Evolutionary conservation across 2,329 filamentous ascomycete genomes (phyloP).

Genomic region (Thyridium curvatum): DNA sequence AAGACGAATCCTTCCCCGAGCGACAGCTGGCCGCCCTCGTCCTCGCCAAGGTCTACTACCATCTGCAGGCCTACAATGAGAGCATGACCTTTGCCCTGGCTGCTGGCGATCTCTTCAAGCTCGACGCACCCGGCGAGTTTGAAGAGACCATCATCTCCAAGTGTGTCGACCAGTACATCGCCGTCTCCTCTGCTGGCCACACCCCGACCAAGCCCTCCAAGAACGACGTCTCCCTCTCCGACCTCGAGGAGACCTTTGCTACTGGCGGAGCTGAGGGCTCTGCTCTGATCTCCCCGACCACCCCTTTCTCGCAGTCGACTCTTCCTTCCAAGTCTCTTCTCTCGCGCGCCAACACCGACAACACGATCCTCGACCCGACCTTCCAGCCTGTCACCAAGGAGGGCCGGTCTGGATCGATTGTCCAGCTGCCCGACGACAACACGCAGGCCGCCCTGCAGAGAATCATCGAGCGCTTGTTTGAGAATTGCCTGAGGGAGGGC

Average conservation of each 20-base stretch:
- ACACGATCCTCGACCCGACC: slow-evolving; percentile 53
- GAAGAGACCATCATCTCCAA: slow-evolving; percentile 99
- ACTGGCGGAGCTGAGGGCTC: slow-evolving; percentile 60
- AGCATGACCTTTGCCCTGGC: slow-evolving; percentile 98
- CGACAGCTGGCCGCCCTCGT: slow-evolving; percentile 91
- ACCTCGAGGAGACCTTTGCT: slow-evolving; percentile 75
- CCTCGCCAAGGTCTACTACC: slow-evolving; percentile 97
- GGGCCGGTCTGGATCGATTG: slow-evolving; percentile 52
- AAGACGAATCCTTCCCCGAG: slow-evolving; percentile 91
- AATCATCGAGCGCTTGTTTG: slow-evolving; percentile 85
- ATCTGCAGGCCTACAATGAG: slow-evolving; percentile 97
- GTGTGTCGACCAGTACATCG: slow-evolving; percentile 96
- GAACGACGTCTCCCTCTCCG: slow-evolving; percentile 45
- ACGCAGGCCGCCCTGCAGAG: slow-evolving; percentile 75
- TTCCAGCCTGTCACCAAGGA: slow-evolving; percentile 48
- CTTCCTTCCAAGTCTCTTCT: slow-evolving; percentile 91
- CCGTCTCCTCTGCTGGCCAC: slow-evolving; percentile 53
- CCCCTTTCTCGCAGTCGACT: slow-evolving; percentile 90
- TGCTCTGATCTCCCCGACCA: slow-evolving; percentile 77
- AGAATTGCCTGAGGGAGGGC: slow-evolving; percentile 78
- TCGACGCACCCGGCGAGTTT: slow-evolving; percentile 87
- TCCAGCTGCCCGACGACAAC: slow-evolving; percentile 59
- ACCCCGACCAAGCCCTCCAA: slow-evolving; percentile 34
- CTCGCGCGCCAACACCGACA: slow-evolving; percentile 69
- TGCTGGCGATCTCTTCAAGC: slow-evolving; percentile 89